Percentiles rank a stretch among this genome's conserved stretches.
phyloP scores from a whole-genome alignment of 2,329 filamentous ascomycete species.

The Elsinoe ampelina region DNA sequence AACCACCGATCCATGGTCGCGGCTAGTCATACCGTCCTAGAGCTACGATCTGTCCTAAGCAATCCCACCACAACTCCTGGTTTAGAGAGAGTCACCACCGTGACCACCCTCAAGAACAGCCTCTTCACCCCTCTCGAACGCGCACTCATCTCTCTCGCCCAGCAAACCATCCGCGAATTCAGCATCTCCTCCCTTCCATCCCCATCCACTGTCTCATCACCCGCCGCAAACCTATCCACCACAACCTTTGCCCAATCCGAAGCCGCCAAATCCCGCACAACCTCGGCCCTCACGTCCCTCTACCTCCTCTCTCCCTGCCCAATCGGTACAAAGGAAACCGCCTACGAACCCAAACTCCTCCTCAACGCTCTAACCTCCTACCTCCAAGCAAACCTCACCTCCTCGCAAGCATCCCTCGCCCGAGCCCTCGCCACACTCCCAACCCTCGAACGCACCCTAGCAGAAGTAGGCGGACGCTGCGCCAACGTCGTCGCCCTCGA shows the following conservation, averaged over 20 bases:
- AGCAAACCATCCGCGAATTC: conserved; percentile 77
- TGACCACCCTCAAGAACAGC: conserved; percentile 60
- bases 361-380: conserved; percentile 71
- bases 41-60: conserved; percentile 62
- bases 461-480: conserved; percentile 73
- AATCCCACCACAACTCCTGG: conserved; percentile 49
- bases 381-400: conserved; percentile 69
- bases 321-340: conserved; percentile 33
- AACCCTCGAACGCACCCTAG: conserved; percentile 68
- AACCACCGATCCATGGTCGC: conserved; percentile 73
- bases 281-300: conserved; percentile 65
- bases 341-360: conserved; percentile 59
- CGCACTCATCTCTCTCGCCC: conserved; percentile 60
- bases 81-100: conserved; percentile 62
- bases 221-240: conserved; percentile 16
- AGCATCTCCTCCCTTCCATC: conserved; percentile 52
- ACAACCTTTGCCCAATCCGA: conserved; percentile 51
- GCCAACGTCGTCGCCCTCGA: conserved; percentile 89
- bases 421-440: conserved; percentile 72
- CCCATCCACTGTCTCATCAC: conserved; percentile 23
- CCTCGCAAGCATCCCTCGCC: conserved; percentile 64
- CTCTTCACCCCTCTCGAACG: conserved; percentile 65
- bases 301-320: conserved; percentile 69
- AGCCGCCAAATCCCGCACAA: conserved; percentile 63
- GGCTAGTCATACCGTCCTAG: conserved; percentile 69